Percentiles rank a stretch among this genome's conserved stretches.
phyloP scores from a whole-genome alignment of 768 basidiomycete species.

The Boletus tylopilopsis region DNA sequence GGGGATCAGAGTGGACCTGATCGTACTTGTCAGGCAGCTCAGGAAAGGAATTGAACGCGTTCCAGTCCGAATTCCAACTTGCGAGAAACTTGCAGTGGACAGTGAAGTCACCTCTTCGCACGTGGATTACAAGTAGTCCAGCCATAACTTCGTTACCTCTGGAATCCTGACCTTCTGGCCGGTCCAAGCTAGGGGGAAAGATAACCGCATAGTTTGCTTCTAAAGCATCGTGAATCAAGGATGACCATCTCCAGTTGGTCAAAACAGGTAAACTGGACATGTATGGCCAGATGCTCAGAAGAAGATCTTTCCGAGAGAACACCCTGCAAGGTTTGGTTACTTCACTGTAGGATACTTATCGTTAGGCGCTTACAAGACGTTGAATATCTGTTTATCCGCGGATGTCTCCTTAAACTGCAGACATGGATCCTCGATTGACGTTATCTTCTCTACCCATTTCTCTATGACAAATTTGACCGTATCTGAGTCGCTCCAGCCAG shows the following conservation, averaged over 20 bases:
- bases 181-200: conserved; percentile 14
- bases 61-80: conserved; percentile 32
- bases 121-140: conserved; percentile 44
- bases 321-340: conserved; percentile 20
- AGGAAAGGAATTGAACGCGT: conserved; percentile 43
- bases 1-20: conserved; percentile 27
- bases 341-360: background rate
- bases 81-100: conserved; percentile 41
- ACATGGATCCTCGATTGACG: conserved; percentile 34
- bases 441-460: conserved; percentile 34
- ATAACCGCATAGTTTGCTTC: conserved; percentile 15
- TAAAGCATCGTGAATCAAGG: conserved; percentile 29
- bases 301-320: conserved; percentile 26
- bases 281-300: conserved; percentile 33
- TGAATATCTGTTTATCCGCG: conserved; percentile 17
- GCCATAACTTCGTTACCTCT: conserved; percentile 12
- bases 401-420: conserved; percentile 31
- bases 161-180: conserved; percentile 1
- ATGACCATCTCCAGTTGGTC: conserved; percentile 34
- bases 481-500: conserved; percentile 16
- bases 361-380: conserved; percentile 8
- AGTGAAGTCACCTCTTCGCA: conserved; percentile 48
- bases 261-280: conserved; percentile 32
- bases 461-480: conserved; percentile 31
- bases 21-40: conserved; percentile 32